Base-by-base conservation (phyloP, 2,329 filamentous ascomycete genomes). In the Colletotrichum gigasporum region DNA sequence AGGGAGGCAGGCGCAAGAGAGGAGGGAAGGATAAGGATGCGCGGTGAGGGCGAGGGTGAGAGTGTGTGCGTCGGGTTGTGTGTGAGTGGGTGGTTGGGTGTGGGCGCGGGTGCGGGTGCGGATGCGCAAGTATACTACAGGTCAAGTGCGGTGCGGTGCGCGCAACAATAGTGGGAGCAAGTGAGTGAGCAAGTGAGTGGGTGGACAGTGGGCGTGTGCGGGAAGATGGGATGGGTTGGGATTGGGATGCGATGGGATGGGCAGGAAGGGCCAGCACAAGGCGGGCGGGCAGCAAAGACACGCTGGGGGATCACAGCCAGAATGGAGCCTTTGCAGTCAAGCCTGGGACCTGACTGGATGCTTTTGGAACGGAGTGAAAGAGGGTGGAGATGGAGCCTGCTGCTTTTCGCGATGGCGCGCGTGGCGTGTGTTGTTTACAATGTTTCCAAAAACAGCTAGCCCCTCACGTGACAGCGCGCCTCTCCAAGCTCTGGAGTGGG, bases 371-470 rank as follows among this genome's bases (percentile, higher is more conserved):
- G 47, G 55, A 52, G 41, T 41, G 39, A 53, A 30, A 54, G 26
- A 47, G 45, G 26, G 55, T 59, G 41, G 56, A 44, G 35, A 56
- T 50, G 48, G 57, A 47, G 22, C 34, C 47, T 39, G 22, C 10
- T 52, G 24, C 32, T 42, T 57, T 63, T 64, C 66, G 63, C 63
- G 63, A 56, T 63, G 55, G 52, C 64, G 64, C 66, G 56, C 64
- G 44, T 50, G 44, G 54, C 54, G 47, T 63, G 55, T 54, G 50
- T 67, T 68, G 66, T 68, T 68, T 68, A 68, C 60, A 42, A 37
- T 57, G n/a, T 53, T 67, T 50, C 66, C 64, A 4, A 14, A 32
- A 50, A 6, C 6, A 47, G 66, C 32, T 65, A 63, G 45, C 12
- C 4, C 2, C 2, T 8, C 66, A 68, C 66, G 66, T 68, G 66